phyloP scores from a whole-genome alignment of 2,329 filamentous ascomycete species.

The Cytospora chrysosperma region DNA sequence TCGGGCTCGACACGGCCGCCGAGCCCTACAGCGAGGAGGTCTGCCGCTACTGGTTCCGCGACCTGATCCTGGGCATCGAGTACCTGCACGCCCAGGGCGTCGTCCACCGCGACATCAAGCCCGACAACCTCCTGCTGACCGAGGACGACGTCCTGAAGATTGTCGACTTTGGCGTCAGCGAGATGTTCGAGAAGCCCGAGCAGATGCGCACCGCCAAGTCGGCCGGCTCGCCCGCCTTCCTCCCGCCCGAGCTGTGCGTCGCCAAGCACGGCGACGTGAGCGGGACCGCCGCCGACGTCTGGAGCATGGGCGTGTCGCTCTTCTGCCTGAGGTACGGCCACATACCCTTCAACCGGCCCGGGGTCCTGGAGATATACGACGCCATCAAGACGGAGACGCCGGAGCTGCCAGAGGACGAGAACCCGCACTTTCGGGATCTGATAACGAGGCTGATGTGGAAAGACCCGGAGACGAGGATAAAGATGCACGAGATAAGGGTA shows the following conservation, averaged over 20 bases:
- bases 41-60: conserved; percentile 90
- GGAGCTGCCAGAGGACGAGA: conserved; percentile 60
- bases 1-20: conserved; percentile 79
- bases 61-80: conserved; percentile 91
- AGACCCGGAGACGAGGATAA: conserved; percentile 78
- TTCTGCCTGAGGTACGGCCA: conserved; percentile 88
- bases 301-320: conserved; percentile 96
- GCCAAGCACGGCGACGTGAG: conserved; percentile 83
- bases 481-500: conserved; percentile 79
- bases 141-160: conserved; percentile 93
- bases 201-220: conserved; percentile 92
- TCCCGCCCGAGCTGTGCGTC: conserved; percentile 89
- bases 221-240: conserved; percentile 89
- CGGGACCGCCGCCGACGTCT: conserved; percentile 89
- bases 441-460: conserved; percentile 77
- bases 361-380: conserved; percentile 84
- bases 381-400: conserved; percentile 74
- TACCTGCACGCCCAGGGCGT: conserved; percentile 95
- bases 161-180: conserved; percentile 97
- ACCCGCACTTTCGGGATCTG: conserved; percentile 70
- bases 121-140: conserved; percentile 89
- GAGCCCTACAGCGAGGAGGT: conserved; percentile 79
- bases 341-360: conserved; percentile 79
- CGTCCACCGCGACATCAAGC: conserved; percentile 96
- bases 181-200: conserved; percentile 87